phyloP scores from a whole-genome alignment of 1,284 basidiomycete genomes.

The Pyrrhoderma lamaoense region DNA sequence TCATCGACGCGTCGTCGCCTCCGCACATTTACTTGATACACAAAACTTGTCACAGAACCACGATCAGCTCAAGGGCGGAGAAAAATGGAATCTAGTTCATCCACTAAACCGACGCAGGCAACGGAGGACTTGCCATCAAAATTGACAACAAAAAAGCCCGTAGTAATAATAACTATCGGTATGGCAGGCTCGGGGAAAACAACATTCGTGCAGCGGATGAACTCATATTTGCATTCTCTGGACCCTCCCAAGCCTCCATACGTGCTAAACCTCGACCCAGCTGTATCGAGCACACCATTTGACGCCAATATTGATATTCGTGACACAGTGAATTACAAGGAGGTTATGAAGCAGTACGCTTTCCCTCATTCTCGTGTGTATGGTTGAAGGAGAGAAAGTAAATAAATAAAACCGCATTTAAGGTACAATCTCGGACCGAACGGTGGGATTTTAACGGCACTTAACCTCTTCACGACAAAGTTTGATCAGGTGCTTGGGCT shows the following conservation, averaged over 20 bases:
- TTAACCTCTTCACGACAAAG: conserved; percentile 98
- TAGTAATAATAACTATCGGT: conserved; percentile 83
- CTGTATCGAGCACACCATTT: conserved; percentile 85
- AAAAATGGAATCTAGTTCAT: too few species aligned
- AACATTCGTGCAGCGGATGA: conserved; percentile 91
- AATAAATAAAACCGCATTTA: conserved; percentile 19
- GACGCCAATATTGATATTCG: conserved; percentile 97
- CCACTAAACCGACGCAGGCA: too few species aligned
- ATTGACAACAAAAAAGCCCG: conserved; percentile 49
- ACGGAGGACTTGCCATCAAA: not conserved
- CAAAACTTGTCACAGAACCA: too few species aligned
- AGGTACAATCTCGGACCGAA: conserved; percentile 98
- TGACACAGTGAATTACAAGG: conserved; percentile 94
- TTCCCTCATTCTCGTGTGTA: not conserved
- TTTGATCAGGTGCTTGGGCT: conserved; percentile 95
- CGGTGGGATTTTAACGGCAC: conserved; percentile 92
- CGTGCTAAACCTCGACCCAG: conserved; percentile 96
- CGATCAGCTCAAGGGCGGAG: too few species aligned
- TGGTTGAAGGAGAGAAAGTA: not conserved
- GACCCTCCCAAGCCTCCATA: conserved; percentile 74
- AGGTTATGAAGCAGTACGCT: conserved; percentile 98
- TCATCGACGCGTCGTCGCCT: too few species aligned
- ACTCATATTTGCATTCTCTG: conserved; percentile 73
- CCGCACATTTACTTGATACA: too few species aligned
- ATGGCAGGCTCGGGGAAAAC: conserved; percentile 97